Evolutionary conservation across 257 asterid species (phyloP).

Genomic region (Ballota nigra): DNA sequence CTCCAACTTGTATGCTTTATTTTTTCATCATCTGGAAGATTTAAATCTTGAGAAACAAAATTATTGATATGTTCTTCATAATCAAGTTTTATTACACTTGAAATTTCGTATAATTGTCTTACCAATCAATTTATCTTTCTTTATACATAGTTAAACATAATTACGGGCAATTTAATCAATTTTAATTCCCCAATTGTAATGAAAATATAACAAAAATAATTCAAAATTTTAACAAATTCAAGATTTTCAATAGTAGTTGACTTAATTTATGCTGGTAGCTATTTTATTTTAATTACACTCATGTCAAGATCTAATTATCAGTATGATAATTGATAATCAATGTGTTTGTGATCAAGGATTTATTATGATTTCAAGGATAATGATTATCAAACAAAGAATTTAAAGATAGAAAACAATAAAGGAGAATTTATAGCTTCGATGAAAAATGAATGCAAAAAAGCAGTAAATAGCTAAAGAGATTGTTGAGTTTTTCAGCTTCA

Average conservation of each 20-base stretch:
- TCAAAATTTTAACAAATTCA: not conserved
- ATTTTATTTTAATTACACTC: not conserved
- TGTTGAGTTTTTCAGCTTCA: no score
- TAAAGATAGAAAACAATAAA: no score
- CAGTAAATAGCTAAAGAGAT: no score
- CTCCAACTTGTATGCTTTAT: not conserved
- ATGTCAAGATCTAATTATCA: not conserved
- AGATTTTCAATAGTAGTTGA: not conserved
- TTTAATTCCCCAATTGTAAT: not conserved
- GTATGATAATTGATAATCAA: no score
- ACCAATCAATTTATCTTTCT: not conserved
- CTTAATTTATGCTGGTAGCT: not conserved
- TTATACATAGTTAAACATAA: not conserved
- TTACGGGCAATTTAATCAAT: no score
- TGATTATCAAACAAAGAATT: no score
- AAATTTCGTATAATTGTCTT: not conserved
- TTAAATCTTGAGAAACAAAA: not conserved
- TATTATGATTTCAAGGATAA: no score
- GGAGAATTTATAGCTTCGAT: no score
- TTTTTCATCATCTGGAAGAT: not conserved
- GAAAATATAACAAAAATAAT: not conserved
- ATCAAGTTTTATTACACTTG: not conserved
- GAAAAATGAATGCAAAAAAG: no score
- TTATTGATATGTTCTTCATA: not conserved
- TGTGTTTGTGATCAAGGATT: no score